A percentile compares a stretch with the other conserved stretches of the same genome.
These are phyloP conservation scores for Mrakia frigida DNA, from an alignment of 768 basidiomycete genomes.

Conservation along the genomic window DNA sequence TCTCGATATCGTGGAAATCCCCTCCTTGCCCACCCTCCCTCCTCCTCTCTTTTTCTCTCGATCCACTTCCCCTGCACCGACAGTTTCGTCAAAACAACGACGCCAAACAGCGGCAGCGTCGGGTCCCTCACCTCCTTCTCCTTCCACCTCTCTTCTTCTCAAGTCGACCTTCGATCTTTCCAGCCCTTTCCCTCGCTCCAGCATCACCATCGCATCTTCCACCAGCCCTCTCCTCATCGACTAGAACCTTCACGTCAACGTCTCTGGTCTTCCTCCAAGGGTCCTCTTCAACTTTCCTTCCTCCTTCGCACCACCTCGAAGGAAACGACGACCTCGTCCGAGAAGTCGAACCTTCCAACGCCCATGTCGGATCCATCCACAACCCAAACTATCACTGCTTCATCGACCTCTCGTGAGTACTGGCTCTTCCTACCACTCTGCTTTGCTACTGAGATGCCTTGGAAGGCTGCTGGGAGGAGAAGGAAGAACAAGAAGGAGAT, in stretches of 20 bases:
- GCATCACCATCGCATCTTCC: background rate
- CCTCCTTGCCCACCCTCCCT: too few species aligned
- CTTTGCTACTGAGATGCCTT: background rate
- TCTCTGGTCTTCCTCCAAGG: too few species aligned
- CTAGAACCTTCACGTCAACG: background rate
- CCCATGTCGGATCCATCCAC: too few species aligned
- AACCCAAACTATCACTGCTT: too few species aligned
- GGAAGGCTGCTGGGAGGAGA: background rate
- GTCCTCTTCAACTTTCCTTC: too few species aligned
- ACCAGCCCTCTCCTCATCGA: background rate
- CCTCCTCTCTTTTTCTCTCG: background rate
- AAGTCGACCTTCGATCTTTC: background rate
- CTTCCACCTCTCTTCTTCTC: constrained; percentile 6
- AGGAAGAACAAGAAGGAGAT: background rate
- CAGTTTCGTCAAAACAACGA: background rate
- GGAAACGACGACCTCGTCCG: too few species aligned
- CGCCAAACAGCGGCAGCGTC: background rate
- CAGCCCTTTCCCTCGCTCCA: background rate
- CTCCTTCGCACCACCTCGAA: too few species aligned
- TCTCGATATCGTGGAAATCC: too few species aligned
- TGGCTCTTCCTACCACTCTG: background rate
- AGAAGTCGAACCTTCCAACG: too few species aligned
- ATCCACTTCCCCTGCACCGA: background rate
- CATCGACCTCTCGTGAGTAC: background rate
- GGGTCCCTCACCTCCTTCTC: background rate